Conservation (phyloP, 768 basidiomycete genomes). For the Suillus discolor region DNA sequence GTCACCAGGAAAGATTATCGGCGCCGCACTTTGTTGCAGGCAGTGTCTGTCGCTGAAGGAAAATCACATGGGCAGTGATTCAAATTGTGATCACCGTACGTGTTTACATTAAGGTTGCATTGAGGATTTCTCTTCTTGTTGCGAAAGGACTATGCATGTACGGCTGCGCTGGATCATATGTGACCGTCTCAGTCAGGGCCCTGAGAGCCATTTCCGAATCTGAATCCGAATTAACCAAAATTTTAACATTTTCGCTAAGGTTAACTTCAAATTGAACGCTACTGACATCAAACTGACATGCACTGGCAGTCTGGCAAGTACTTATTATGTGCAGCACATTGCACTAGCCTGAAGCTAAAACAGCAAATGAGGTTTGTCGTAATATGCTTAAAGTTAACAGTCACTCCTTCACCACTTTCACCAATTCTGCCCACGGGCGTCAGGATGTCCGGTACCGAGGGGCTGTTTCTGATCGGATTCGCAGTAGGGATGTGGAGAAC, state of each 20-base stretch:
- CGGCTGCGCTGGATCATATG: too few species aligned
- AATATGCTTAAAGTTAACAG: constrained; percentile 54
- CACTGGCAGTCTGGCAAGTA: too few species aligned
- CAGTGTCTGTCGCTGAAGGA: constrained; percentile 23
- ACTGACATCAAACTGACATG: too few species aligned
- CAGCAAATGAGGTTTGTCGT: constrained; percentile 8
- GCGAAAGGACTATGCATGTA: neutral
- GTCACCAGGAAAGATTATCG: constrained; percentile 33
- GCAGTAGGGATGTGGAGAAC: constrained; percentile 50
- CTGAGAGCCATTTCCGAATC: too few species aligned
- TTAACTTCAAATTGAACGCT: neutral
- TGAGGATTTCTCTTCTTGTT: constrained; percentile 21
- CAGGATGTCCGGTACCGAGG: constrained; percentile 60
- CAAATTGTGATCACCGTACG: constrained; percentile 16
- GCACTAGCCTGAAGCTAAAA: neutral
- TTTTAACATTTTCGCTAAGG: neutral
- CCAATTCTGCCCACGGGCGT: constrained; percentile 22
- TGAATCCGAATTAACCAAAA: too few species aligned
- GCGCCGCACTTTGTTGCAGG: constrained; percentile 34
- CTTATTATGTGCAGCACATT: neutral
- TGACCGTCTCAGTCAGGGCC: too few species aligned
- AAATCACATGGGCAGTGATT: constrained; percentile 23
- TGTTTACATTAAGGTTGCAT: constrained; percentile 28
- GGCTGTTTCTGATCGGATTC: constrained; percentile 54
- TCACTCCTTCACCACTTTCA: constrained; percentile 33